Percentiles rank a stretch among this genome's conserved stretches.
These are phyloP conservation scores for Mycena chlorophos DNA, from an alignment of 768 basidiomycete genomes.

Conservation along the genomic window DNA sequence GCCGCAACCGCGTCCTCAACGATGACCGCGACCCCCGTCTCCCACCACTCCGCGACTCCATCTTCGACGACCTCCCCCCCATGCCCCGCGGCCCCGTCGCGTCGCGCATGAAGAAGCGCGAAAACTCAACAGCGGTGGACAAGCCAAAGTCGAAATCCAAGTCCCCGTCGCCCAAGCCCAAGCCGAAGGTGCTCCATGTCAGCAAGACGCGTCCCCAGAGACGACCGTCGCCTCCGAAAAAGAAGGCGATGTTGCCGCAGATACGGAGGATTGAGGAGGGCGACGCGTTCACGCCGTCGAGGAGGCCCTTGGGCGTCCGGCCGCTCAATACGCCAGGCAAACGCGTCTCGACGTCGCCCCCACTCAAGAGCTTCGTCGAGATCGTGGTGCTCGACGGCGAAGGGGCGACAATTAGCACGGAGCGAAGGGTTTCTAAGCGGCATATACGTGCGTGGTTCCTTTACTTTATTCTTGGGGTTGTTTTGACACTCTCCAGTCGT, in stretches of 20 bases:
- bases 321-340: conserved; percentile 32
- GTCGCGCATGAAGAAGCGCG: conserved; percentile 50
- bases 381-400: conserved; percentile 65
- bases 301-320: conserved; percentile 14
- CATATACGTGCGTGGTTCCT: conserved; percentile 36
- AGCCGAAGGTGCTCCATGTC: conserved; percentile 41
- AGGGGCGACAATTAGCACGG: conserved; percentile 59
- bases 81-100: conserved; percentile 38
- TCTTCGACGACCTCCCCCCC: conserved; percentile 46
- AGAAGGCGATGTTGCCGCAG: conserved; percentile 33
- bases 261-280: conserved; percentile 27
- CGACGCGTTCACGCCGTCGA: conserved; percentile 27
- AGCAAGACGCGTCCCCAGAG: conserved; percentile 45
- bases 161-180: conserved; percentile 37
- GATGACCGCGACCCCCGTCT: conserved; percentile 36
- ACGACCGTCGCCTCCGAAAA: conserved; percentile 35
- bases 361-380: conserved; percentile 47
- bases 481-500: not conserved
- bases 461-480: not conserved
- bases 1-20: conserved; percentile 59
- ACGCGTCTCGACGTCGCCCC: conserved; percentile 29
- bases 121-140: conserved; percentile 34
- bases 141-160: conserved; percentile 28
- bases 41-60: conserved; percentile 34
- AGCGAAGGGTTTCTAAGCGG: conserved; percentile 56